Evolutionary conservation across 495 filamentous ascomycete genomes (phyloP).

Genomic region (Hypoxylon intermedium): DNA sequence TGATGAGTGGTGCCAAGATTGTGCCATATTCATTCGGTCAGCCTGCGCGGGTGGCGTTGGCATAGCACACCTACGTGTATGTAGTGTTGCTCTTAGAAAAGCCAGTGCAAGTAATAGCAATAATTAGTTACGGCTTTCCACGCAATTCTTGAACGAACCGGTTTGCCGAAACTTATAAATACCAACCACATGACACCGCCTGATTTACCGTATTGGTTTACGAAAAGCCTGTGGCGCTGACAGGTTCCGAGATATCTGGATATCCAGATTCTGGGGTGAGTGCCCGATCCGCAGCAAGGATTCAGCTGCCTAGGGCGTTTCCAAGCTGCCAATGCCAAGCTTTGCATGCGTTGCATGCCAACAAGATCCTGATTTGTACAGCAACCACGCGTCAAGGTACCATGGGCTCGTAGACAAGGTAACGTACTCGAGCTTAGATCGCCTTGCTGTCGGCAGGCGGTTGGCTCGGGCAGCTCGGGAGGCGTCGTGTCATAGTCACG

Average conservation of each 20-base stretch:
- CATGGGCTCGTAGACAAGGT: too few relatives aligned
- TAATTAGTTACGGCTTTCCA: constrained; percentile 28
- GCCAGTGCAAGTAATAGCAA: too few relatives aligned
- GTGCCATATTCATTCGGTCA: too few relatives aligned
- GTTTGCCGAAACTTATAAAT: constrained; percentile 2
- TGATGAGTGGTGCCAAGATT: too few relatives aligned
- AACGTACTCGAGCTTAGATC: constrained; percentile 8
- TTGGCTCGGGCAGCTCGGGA: not conserved
- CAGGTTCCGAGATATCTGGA: not conserved
- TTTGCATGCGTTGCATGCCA: not conserved
- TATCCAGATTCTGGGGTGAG: constrained; percentile 24
- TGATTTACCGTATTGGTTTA: constrained; percentile 12
- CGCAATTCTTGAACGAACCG: constrained; percentile 22
- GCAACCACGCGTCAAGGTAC: too few relatives aligned
- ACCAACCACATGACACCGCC: constrained; percentile 20
- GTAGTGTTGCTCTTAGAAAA: too few relatives aligned
- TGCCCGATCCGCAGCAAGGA: constrained; percentile 22
- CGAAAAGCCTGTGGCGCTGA: not conserved
- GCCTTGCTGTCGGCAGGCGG: not conserved
- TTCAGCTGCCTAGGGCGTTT: not conserved
- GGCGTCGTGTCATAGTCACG: constrained; percentile 8
- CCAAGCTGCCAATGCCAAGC: not conserved
- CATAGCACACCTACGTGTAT: too few relatives aligned
- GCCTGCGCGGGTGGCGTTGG: too few relatives aligned
- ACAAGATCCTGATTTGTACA: constrained; percentile 14